Percentiles rank a stretch among this genome's conserved stretches.
phyloP scores from a whole-genome alignment of 2,329 filamentous ascomycete genomes.

The Talaromyces sp. region DNA sequence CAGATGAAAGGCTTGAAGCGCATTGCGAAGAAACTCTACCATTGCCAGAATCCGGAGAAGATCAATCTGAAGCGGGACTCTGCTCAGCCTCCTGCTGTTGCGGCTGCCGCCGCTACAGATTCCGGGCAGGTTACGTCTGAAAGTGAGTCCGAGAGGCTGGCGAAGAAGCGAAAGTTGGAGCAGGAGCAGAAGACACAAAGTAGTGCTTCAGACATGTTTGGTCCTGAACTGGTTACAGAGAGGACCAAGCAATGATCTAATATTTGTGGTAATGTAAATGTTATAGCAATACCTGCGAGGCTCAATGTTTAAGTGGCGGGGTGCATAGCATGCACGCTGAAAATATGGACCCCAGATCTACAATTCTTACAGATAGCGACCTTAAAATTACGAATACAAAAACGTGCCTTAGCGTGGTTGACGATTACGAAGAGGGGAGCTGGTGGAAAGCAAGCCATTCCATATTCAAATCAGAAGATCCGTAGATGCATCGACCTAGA shows the following conservation, averaged over 20 bases:
- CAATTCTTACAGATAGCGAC: too few relatives aligned
- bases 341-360: too few relatives aligned
- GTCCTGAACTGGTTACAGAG: slow-evolving; percentile 39
- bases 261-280: too few relatives aligned
- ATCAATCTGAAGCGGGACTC: slow-evolving; percentile 48
- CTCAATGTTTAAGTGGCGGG: too few relatives aligned
- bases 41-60: slow-evolving; percentile 54
- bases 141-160: slow-evolving; percentile 39
- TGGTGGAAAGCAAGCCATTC: slow-evolving; percentile 1
- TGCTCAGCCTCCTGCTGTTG: slow-evolving; percentile 25
- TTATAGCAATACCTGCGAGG: too few relatives aligned
- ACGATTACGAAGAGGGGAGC: background rate
- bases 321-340: too few relatives aligned
- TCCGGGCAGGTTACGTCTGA: slow-evolving; percentile 34
- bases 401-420: too few relatives aligned
- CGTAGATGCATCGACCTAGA: slow-evolving; percentile 14
- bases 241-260: slow-evolving; percentile 26
- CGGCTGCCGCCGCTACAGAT: slow-evolving; percentile 19
- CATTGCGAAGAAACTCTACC: slow-evolving; percentile 54
- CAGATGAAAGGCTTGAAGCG: slow-evolving; percentile 48
- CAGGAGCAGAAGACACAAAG: slow-evolving; percentile 29
- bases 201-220: slow-evolving; percentile 37
- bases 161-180: slow-evolving; percentile 46
- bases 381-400: too few relatives aligned
- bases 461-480: slow-evolving; percentile 9